phyloP scores from a whole-genome alignment of 768 basidiomycete species.

The Lentinula detonsa region DNA sequence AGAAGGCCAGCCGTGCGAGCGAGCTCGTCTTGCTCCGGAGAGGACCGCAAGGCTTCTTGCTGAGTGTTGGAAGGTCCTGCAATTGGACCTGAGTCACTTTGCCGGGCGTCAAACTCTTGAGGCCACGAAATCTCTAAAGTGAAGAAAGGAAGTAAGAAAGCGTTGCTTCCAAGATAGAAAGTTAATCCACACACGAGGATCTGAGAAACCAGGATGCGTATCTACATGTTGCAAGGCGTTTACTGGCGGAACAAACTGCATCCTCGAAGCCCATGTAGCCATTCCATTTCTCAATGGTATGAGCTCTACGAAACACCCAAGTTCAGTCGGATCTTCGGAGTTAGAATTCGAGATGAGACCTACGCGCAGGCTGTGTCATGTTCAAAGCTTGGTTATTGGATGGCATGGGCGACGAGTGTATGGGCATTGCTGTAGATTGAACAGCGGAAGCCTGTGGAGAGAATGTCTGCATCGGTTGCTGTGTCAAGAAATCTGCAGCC shows the following conservation, averaged over 20 bases:
- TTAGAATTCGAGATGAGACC: neutral
- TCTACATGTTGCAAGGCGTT: neutral
- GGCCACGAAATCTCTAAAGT: constrained; percentile 42
- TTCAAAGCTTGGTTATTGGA: neutral
- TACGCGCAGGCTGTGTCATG: neutral
- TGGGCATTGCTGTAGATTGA: neutral
- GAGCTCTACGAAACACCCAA: neutral
- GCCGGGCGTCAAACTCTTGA: constrained; percentile 55
- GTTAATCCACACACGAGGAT: constrained; percentile 35
- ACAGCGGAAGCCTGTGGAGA: neutral
- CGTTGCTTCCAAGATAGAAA: neutral
- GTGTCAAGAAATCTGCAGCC: constrained; percentile 12
- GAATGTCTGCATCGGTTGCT: constrained; percentile 1
- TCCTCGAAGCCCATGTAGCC: neutral
- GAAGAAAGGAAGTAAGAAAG: too few species aligned
- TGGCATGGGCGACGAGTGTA: neutral
- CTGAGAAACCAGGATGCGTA: constrained; percentile 10
- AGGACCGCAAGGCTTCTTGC: neutral
- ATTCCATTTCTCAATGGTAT: neutral
- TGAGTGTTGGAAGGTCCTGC: neutral
- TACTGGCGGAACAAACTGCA: neutral
- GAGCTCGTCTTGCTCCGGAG: constrained; percentile 58
- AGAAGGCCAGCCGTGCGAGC: constrained; percentile 76
- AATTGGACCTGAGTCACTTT: constrained; percentile 20
- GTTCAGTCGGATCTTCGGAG: neutral